Evolutionary conservation across 2,329 filamentous ascomycete genomes (phyloP).

Genomic region (Emmonsiellopsis sp.): DNA sequence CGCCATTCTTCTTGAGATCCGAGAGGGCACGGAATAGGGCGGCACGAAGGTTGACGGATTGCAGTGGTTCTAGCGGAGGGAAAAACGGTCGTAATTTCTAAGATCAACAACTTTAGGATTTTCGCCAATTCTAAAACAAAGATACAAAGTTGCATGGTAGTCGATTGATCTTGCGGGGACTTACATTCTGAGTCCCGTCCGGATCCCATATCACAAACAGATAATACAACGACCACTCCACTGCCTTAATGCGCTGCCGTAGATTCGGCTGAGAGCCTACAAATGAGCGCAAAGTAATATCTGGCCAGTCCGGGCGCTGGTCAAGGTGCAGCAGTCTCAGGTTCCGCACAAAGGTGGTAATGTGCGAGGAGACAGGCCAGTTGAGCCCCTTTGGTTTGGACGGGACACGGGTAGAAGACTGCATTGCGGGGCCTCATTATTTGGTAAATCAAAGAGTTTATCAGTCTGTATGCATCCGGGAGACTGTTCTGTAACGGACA

Average conservation of each 20-base stretch:
- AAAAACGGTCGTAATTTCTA: constrained; percentile 87
- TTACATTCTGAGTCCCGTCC: constrained; percentile 62
- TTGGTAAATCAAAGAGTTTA: constrained; percentile 1
- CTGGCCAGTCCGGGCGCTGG: constrained; percentile 67
- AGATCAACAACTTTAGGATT: constrained; percentile 4
- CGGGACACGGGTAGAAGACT: constrained; percentile 18
- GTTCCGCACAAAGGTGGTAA: constrained; percentile 69
- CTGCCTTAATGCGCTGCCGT: constrained; percentile 69
- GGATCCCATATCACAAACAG: constrained; percentile 79
- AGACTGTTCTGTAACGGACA: not conserved
- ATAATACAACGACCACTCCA: constrained; percentile 87
- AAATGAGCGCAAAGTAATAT: constrained; percentile 61
- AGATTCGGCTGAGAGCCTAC: constrained; percentile 61
- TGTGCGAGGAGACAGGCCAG: constrained; percentile 40
- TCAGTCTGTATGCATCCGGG: not conserved
- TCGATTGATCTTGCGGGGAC: constrained; percentile 9
- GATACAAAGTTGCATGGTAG: not conserved
- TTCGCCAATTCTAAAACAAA: not conserved
- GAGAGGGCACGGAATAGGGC: constrained; percentile 74
- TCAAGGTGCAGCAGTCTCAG: constrained; percentile 76
- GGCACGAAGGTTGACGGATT: constrained; percentile 81
- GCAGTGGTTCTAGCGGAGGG: constrained; percentile 77
- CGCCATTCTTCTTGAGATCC: constrained; percentile 77
- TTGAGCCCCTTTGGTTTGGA: constrained; percentile 20
- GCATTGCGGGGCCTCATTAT: constrained; percentile 18